Base-by-base conservation (phyloP, 1,139 yeast species). In the Kodamaea arcana region DNA sequence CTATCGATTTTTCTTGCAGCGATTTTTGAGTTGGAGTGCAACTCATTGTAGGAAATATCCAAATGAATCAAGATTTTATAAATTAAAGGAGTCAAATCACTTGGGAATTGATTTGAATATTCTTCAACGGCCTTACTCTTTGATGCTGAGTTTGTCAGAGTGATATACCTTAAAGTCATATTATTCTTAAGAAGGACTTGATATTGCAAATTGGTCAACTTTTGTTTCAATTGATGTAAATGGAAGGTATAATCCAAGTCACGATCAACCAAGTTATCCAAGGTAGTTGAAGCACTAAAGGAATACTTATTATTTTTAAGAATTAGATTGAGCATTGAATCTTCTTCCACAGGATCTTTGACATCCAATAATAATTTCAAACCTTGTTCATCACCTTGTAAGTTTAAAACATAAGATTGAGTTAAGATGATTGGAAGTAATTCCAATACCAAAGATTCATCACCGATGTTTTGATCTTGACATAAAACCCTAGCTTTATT, bases 351-450 rank as follows among this genome's bases (percentile, higher is more conserved):
- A 11, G 44, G 50, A 24, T 48, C 34, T 29, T 55, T 53, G 24
- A 50, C 52, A 30, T 39, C 47, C 4, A 53, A 36, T 41, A 66
- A 54, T 4, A 80, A 60, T 2, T 56, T 47, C 32, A 58, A 43
- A 2, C 87, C 76, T 33, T 67, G 65, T 1, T 52, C 63, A 8
- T 75, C 56, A 6, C 80, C 81, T 23, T 60, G 52, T 10, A 69
- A 42, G 41, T 76, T 78, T 38, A 77, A 61, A 15, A 82, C 75
- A 51, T 75, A 87, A 1, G 95, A 83, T 20, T 74, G 73, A 50
- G 90, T 94, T 29, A 86, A 58, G 39, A 72, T 53, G 26, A 85
- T 82, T 14, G 94, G 90, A 12, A 72, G 67, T 18, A 78, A 51
- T 52, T 80, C 86, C 22, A 59, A 47, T 12, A 60, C 48, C 45